Evolutionary conservation across 441 rosid species (phyloP).

Genomic region (Syzygium malaccense): DNA sequence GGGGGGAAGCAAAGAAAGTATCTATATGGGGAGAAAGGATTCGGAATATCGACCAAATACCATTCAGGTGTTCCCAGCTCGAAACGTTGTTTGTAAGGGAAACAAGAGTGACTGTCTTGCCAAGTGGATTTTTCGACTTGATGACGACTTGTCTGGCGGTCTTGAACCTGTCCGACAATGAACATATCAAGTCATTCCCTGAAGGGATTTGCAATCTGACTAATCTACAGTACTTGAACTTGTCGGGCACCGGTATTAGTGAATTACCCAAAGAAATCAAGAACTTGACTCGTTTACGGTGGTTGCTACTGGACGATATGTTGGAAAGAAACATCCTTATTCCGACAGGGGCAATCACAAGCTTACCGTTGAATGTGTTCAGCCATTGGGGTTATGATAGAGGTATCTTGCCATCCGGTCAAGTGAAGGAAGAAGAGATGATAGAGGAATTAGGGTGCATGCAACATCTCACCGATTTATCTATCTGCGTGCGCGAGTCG

Average conservation of each 20-base stretch:
- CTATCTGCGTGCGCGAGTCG: accelerated
- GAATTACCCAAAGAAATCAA: background rate
- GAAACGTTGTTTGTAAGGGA: background rate
- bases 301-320: accelerated
- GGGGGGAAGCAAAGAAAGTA: background rate
- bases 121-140: background rate
- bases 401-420: too few relatives aligned
- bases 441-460: background rate
- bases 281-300: background rate
- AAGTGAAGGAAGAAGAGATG: background rate
- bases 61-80: background rate
- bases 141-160: background rate
- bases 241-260: accelerated
- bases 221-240: background rate
- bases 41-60: background rate
- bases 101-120: accelerated
- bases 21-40: background rate
- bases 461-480: background rate
- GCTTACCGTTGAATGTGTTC: background rate
- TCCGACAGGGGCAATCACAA: accelerated
- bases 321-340: accelerated
- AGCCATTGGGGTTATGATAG: too few relatives aligned
- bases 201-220: background rate
- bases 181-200: accelerated
- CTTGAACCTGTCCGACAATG: accelerated